A percentile compares a stretch with the other conserved stretches of the same genome.
phyloP scores from a whole-genome alignment of 768 basidiomycete species.

The Boletus rex-veris region DNA sequence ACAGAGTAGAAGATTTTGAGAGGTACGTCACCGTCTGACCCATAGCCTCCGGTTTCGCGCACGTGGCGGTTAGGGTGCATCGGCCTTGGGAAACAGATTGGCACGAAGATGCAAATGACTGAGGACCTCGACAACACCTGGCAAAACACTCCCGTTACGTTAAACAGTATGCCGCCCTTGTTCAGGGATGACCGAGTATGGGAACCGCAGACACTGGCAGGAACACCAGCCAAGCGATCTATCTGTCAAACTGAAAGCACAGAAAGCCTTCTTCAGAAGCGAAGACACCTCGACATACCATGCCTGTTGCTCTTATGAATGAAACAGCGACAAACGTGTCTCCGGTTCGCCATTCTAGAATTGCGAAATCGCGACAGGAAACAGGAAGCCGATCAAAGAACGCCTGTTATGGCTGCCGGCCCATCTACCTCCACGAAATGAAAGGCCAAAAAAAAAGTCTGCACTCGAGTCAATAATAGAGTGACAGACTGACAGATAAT shows the following conservation, averaged over 20 bases:
- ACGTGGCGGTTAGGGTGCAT: slow-evolving; percentile 1
- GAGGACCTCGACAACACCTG: not conserved
- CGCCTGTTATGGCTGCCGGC: not conserved
- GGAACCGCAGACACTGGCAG: not conserved
- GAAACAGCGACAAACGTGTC: not conserved
- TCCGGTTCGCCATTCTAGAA: not conserved
- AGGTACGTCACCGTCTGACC: slow-evolving; percentile 1
- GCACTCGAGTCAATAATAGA: not conserved
- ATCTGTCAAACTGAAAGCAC: not conserved
- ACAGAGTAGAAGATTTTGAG: not conserved
- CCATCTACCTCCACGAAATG: not conserved
- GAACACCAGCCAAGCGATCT: not conserved
- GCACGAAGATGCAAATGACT: not conserved
- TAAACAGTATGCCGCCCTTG: not conserved
- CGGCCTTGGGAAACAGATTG: not conserved
- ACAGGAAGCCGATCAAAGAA: not conserved
- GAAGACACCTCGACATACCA: not conserved
- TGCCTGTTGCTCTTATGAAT: not conserved
- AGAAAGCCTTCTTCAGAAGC: not conserved
- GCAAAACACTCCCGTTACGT: not conserved
- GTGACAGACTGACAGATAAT: not conserved
- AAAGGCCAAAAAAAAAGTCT: not conserved
- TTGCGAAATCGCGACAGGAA: not conserved
- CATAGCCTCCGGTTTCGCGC: not conserved
- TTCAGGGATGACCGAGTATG: slow-evolving; percentile 11